Evolutionary conservation across 163 green algal species (phyloP), one percentile per base, ranked within the genome.

Genomic region (Trebouxia gelatinosa): DNA sequence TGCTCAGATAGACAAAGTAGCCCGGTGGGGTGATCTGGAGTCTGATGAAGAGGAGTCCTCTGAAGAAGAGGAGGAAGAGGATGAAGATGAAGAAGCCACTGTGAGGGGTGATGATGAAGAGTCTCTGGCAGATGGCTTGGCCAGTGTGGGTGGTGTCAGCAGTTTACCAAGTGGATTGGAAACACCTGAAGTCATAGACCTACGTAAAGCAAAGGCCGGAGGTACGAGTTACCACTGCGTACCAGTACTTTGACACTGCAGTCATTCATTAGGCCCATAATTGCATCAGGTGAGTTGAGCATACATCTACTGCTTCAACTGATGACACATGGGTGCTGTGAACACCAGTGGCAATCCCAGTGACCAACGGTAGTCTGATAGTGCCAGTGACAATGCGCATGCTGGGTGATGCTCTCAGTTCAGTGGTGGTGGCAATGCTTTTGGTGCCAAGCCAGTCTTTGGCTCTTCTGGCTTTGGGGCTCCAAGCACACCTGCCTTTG

Each of bases 121-220:
- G 11, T 89, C 91, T 26, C 74, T 91, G 58, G 81, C 84, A 28
- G 87, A 85, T 29, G 92, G 90, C 78, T 43, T 85, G 57, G 81
- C 85, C 29, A 92, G 85, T 5, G 87, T 91, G 11, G 83, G 89
- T 39, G 90, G 91, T 74, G 90, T 94, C 16, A 93, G 83, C 72
- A 89, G 80, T 68, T 72, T 97, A 61, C 90, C 92, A 35, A 89
- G 77, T 46, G 93, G 92, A 51, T 84, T 98, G 38, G 92, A 96
- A 80, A 96, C 93, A 16, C 92, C 91, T 16, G 87, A 87, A 29
- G 87, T 92, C 46, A 78, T 95, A 29, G 91, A 97, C 81, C 86
- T 97, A 74, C 90, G 93, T 50, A 98, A 98, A 87, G 81, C 75
- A 48, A 85, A 85, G 51, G 23, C 76, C 54, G 58, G 61, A 75